Evolutionary conservation across 2,329 filamentous ascomycete species (phyloP), one percentile per base, ranked within the genome.

Genomic region (Alternaria metachromatica): DNA sequence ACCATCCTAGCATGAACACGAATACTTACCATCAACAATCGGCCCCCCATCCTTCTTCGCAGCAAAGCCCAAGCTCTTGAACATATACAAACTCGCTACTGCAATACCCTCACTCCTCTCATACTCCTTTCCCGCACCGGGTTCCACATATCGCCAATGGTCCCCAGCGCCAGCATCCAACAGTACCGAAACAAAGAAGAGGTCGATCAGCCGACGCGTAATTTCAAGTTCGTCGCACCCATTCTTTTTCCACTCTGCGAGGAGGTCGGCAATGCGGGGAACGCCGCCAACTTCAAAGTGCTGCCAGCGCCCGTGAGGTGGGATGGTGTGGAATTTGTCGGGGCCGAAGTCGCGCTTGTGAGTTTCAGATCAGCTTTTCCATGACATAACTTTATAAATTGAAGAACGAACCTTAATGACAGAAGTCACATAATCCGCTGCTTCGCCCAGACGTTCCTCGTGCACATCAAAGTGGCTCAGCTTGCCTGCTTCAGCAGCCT

Each of bases 161-260:
- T 89, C 94, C 37, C 95, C 95, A 1, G 95, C 93, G 23, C 95
- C 95, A 5, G 95, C 92, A 77, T 96, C 92, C 3, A 96, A 84
- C 49, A 96, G 82, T 5, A 96, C 92, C 55, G 92, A 94, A 65
- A 96, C 83, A 50, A 94, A 83, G 81, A 93, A 94, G 23, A 94
- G 84, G 72, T 94, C 92, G 61, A 95, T 87, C 64, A 94, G 81
- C 64, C 92, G 87, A 60, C 92, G 89, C 63, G 90, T 92, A 63
- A 89, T 86, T 80, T 95, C 92, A 49, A 88, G 87, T 63, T 84
- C 86, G 76, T 96, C 92, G 33, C 92, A 56, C 1, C 72, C 71
- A 30, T 59, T 33, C 23, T 60, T 50, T 46, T 65, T 87, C 87
- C 91, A 94, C 5, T 87, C 87, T 7, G 87, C 84, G 58, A 93